Evolutionary conservation across 1,284 basidiomycete species (phyloP).

Genomic region (Microbotryum lychnidis-dioicae): DNA sequence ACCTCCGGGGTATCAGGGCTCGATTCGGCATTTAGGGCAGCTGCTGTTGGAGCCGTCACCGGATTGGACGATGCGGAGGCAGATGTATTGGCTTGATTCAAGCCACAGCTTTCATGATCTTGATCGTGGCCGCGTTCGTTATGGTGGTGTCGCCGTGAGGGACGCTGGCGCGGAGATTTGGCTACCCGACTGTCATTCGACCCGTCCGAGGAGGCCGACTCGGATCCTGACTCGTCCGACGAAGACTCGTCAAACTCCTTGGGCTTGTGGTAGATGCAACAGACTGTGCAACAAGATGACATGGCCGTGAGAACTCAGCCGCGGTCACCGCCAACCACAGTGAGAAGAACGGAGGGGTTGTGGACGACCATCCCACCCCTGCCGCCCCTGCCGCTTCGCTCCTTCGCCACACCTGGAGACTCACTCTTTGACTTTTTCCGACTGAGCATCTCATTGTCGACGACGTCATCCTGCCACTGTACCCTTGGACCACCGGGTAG

Average conservation of each 20-base stretch:
- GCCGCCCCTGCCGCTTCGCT: too few relatives aligned
- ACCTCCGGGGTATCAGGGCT: background rate
- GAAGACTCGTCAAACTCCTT: conserved; percentile 46
- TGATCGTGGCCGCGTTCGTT: conserved; percentile 6
- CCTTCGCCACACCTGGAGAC: conserved; percentile 34
- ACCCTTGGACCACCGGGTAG: conserved; percentile 44
- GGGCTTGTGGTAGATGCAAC: conserved; percentile 80
- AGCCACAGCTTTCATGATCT: background rate
- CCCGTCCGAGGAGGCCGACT: conserved; percentile 29
- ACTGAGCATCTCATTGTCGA: conserved; percentile 72
- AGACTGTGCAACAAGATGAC: conserved; percentile 51
- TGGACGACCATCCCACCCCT: background rate
- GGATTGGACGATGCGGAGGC: background rate
- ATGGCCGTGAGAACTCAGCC: background rate
- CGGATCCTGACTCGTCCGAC: conserved; percentile 49
- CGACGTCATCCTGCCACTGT: conserved; percentile 65
- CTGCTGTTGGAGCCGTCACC: conserved; percentile 1
- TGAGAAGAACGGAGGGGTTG: too few relatives aligned
- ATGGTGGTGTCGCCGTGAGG: background rate
- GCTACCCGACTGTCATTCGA: conserved; percentile 16
- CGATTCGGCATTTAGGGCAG: background rate
- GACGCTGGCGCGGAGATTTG: background rate
- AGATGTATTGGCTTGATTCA: background rate
- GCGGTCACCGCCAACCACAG: background rate
- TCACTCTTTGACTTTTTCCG: conserved; percentile 76